Evolutionary conservation across 371 early-diverging fungal species (phyloP), one percentile per base, ranked within the genome.

Genomic region (Actinomortierella ambigua): DNA sequence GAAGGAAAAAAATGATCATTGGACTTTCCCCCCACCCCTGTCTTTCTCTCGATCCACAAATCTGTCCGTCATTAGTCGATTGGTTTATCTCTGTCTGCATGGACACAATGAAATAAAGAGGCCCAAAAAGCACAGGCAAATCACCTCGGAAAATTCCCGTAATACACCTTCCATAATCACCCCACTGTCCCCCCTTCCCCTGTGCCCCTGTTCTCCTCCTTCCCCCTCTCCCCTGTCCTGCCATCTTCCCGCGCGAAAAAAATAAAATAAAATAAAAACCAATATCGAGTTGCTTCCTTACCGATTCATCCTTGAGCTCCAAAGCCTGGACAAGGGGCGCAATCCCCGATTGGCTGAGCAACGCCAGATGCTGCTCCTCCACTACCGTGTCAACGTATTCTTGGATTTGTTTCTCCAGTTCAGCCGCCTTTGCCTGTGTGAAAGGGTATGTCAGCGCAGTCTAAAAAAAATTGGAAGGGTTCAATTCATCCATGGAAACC

Each of bases 371-470:
- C 80, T 81, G 78, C 55, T 85, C 85, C 29, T 78, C 68, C 8
- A 83, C 79, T 13, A 88, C 67, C 15, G 69, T 69, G 20, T 81
- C 80, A 4, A 84, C 57, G 50, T 87, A 81, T 15, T 69, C 70
- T 22, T 81, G 82, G 23, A 87, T 81, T 57, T 85, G 83, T 23
- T 61, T 53, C 48, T 83, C 82, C 20, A 89, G 68, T 1, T 54
- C 67, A 23, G 79, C 63, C 15, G 81, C 76, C 22, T 82, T 78
- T 22, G 57, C 59, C 27, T 63, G 65, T 1, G 88, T 81, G 58
- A 83, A 85, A 18, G 78, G 73, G 64, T 83, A 87, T 48, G 61
- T 64, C 65, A 88, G 66, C 2, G 81, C 79, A 6, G 76, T 55
- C 88, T 85, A 62, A 9, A 17, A 44, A 26, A 29, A 34, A 23